Evolutionary conservation across 495 filamentous ascomycete species (phyloP).

Genomic region (Amphirosellinia nigrospora): DNA sequence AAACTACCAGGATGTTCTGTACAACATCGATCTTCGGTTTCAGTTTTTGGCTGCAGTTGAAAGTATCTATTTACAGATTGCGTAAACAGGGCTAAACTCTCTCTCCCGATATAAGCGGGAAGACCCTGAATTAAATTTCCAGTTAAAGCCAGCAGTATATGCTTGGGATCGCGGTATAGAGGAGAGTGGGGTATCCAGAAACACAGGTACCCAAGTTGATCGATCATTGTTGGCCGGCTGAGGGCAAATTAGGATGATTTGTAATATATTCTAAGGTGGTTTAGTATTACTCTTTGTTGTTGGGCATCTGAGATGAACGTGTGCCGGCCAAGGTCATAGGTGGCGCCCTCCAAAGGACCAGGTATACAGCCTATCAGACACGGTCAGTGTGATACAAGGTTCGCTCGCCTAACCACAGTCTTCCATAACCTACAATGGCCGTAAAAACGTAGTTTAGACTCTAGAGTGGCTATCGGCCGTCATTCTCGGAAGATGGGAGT

Average conservation of each 20-base stretch:
- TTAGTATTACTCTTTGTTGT: neutral
- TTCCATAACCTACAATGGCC: neutral
- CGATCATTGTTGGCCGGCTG: neutral
- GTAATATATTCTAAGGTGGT: neutral
- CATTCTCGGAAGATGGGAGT: neutral
- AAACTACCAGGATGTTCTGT: too few relatives aligned
- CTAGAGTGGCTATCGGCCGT: neutral
- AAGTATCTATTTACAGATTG: neutral
- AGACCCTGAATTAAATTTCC: constrained; percentile 18
- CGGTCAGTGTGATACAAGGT: neutral
- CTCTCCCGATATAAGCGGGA: constrained; percentile 5
- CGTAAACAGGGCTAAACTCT: neutral
- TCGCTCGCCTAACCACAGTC: constrained; percentile 16
- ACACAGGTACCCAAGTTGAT: constrained; percentile 12
- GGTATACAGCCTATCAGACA: constrained; percentile 16
- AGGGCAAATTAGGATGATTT: neutral
- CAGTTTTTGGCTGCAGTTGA: neutral
- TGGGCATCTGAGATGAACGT: constrained; percentile 14
- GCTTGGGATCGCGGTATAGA: constrained; percentile 1
- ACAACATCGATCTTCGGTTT: neutral
- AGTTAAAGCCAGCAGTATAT: constrained; percentile 7
- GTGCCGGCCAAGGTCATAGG: constrained; percentile 1
- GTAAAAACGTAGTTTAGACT: neutral
- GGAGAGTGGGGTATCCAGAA: neutral
- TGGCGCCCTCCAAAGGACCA: neutral